Conservation (phyloP, 225 moss, liverwort and hornwort genomes). For the Thuidium tamariscinum region DNA sequence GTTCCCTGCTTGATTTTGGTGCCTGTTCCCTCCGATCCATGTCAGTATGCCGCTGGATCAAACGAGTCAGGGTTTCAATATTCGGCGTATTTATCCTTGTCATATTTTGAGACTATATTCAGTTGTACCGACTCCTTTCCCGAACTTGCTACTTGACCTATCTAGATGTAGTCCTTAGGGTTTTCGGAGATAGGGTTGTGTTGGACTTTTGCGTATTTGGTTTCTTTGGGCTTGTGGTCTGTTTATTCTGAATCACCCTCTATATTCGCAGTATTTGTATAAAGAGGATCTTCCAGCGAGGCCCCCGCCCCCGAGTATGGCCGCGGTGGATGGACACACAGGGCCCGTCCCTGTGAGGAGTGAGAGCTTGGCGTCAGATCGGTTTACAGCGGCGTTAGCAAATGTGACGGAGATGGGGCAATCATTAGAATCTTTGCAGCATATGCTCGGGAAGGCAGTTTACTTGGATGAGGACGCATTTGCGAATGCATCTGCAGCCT, state of each 20-base stretch:
- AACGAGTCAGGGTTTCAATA: not conserved
- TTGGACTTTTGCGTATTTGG: not conserved
- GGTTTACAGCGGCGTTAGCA: constrained; percentile 45
- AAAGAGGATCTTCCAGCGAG: constrained; percentile 6
- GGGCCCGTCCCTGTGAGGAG: constrained; percentile 7
- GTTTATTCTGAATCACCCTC: not conserved
- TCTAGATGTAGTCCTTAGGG: not conserved
- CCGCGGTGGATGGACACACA: not conserved
- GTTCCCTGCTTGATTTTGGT: not conserved
- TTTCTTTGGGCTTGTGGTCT: not conserved
- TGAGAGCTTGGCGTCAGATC: constrained; percentile 38
- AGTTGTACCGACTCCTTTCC: not conserved
- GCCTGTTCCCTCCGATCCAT: not conserved
- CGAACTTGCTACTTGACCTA: not conserved
- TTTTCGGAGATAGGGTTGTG: not conserved
- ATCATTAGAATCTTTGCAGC: constrained; percentile 42
- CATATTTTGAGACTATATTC: not conserved
- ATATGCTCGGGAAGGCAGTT: constrained; percentile 52
- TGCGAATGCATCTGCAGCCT: constrained; percentile 51
- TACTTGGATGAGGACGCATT: constrained; percentile 68
- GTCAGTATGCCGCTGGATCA: not conserved
- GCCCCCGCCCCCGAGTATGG: not conserved
- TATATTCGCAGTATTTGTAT: constrained; percentile 18
- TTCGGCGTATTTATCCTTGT: not conserved
- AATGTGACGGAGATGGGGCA: constrained; percentile 60